Base-by-base conservation (phyloP, 2,329 filamentous ascomycete species). In the Fusarium lateritium region DNA sequence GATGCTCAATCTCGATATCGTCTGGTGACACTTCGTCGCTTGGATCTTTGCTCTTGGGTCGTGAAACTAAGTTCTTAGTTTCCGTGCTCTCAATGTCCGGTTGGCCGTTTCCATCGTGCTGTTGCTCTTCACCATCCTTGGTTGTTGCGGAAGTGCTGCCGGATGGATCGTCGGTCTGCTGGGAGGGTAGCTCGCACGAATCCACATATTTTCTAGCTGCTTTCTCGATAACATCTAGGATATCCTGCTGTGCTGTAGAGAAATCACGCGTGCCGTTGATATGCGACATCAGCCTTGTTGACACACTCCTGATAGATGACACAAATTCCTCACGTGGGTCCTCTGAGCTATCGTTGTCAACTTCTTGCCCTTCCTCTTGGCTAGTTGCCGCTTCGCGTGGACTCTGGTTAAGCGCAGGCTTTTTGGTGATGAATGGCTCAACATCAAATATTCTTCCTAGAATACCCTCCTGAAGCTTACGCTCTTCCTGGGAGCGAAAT, bases 391-490 rank as follows among this genome's bases (percentile, higher is more conserved):
- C 40, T n/a, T 70, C 68, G 6, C 65, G 63, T 10, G 68, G 52
- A 39, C 69, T 76, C 50, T 66, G 75, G 17, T 67, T 69, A 13
- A 77, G 75, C 14, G 75, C 73, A 5, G 76, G 62, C 49, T 77
- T 81, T 68, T 82, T 83, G 15, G 76, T 65, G 4, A 80, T 70
- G 22, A 72, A 78, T 5, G 81, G 77, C 44, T 87, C 83, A 3
- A 87, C 74, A 40, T 84, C 85, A 47, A 89, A 85, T 17, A 89
- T 84, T 43, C 79, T 82, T 3, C 81, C 84, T 6, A 89, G 70
- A 0, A 86, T 82, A 2, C 80, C 78, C 66, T 89, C 88, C 61
- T 89, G 87, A 4, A 78, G 77, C 67, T 85, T 88, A 43, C 82
- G 82, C 70, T 88, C 85, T 71, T 88, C 84, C 46, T 84, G 82